Conservation (phyloP, 441 rosid species). For the Populus trichocarpa region DNA sequence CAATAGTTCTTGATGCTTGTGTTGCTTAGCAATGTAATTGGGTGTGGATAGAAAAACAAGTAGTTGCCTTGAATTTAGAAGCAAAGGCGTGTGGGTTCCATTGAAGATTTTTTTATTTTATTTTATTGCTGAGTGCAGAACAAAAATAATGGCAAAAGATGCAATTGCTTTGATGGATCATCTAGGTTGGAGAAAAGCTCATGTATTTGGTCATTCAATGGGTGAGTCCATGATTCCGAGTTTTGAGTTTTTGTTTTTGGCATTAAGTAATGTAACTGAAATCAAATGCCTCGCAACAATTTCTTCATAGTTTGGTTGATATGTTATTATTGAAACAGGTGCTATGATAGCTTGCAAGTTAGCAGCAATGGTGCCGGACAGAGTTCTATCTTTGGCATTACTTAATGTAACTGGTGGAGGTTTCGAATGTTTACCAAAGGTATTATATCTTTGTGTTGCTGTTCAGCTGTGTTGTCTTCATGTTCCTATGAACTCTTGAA, state of each 20-base stretch:
- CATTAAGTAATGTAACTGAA: not conserved
- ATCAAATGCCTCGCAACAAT: not conserved
- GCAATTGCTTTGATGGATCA: slow-evolving; percentile 83
- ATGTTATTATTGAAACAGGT: slow-evolving; percentile 42
- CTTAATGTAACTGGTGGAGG: slow-evolving; percentile 99
- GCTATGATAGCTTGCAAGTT: slow-evolving; percentile 95
- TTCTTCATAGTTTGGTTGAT: not conserved
- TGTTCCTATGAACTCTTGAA: not conserved
- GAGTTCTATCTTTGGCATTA: slow-evolving; percentile 80
- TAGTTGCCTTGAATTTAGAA: not conserved
- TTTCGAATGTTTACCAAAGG: slow-evolving; percentile 91
- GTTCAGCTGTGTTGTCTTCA: slow-evolving; percentile 1
- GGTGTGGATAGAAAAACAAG: not conserved
- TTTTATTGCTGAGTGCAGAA: slow-evolving; percentile 42
- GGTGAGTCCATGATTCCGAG: slow-evolving; percentile 40
- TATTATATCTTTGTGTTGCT: slow-evolving; percentile 18
- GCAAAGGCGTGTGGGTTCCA: not conserved
- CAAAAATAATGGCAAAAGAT: slow-evolving; percentile 88
- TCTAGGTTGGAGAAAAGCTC: slow-evolving; percentile 84
- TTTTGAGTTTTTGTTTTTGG: not conserved
- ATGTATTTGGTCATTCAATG: slow-evolving; percentile 95
- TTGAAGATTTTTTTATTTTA: not conserved
- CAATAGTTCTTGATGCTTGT: not conserved
- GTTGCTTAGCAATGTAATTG: not conserved
- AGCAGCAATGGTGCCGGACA: slow-evolving; percentile 79